Evolutionary conservation across 106 monocot species (phyloP), one percentile per base, ranked within the genome.

Genomic region (Triglochin maritima): DNA sequence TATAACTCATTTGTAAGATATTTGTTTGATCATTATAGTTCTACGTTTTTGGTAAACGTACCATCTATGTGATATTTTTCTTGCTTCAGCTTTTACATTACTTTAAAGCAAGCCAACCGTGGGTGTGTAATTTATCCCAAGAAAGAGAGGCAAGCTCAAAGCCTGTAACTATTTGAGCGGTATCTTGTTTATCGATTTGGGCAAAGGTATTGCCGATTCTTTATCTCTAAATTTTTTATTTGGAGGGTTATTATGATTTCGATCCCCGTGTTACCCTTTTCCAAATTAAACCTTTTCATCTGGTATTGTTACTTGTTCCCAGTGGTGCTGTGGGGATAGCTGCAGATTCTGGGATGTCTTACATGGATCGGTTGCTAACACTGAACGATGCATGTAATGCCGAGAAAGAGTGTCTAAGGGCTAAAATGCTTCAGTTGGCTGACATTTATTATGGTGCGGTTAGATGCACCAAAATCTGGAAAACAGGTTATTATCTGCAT

Each of bases 381-480:
- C 50, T 69, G 55, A 44, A 50, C 11, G 71, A 75, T 63, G 75
- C 76, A 11, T 65, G 68, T 45, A 52, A 15, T 2, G 44, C 59
- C 4, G 84, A 90, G 60, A 84, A 79, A 47, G 55, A 74, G 50
- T 12, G 57, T 14, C 57, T 90, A 15, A 42, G 29, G 46, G 41
- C 55, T 49, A 84, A 84, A 52, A 71, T 86, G 56, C 50, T 81
- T 13, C 52, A 77, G 16, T 70, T 90, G 62, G 59, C 84, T 72
- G 72, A 90, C 63, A 83, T 81, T 47, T 90, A 86, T 58, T 90
- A 90, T 69, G 68, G 68, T 70, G 90, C 90, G 50, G 50, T 47
- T 90, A 47, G 89, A 90, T 79, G 89, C 89, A 46, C 71, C 81
- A 6, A 90, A 90, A 73, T 67, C 48, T 46, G 89, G 86, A 45